Conservation (phyloP, 1,284 basidiomycete genomes). For the Cryptococcus deneoformans region DNA sequence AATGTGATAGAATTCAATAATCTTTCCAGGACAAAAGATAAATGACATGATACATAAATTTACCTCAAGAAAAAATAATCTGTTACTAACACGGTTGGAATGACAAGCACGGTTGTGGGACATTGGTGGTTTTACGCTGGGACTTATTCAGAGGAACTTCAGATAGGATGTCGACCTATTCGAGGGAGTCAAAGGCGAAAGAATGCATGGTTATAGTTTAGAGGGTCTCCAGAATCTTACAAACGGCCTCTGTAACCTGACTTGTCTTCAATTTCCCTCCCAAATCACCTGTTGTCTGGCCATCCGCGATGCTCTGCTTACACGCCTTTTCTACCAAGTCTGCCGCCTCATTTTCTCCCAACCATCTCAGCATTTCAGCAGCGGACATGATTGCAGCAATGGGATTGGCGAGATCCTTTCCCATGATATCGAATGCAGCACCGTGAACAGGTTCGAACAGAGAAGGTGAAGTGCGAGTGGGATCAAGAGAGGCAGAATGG, state of each 20-base stretch:
- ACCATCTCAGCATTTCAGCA: conserved; percentile 57
- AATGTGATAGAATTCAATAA: too few species aligned
- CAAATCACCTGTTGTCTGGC: conserved; percentile 22
- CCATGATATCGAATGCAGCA: conserved; percentile 10
- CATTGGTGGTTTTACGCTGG: too few species aligned
- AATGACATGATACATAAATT: too few species aligned
- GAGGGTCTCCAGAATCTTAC: conserved; percentile 2
- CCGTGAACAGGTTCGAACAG: conserved; percentile 33
- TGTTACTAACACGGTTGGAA: too few species aligned
- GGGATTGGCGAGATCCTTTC: conserved; percentile 34
- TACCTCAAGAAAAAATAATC: too few species aligned
- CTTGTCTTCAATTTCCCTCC: conserved; percentile 19
- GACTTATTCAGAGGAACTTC: too few species aligned
- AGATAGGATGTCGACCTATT: too few species aligned
- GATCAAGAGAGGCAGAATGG: conserved; percentile 59
- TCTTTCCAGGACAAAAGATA: too few species aligned
- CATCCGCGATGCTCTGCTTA: conserved; percentile 38
- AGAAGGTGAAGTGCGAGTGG: conserved; percentile 54
- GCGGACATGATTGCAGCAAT: conserved; percentile 58
- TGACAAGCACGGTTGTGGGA: too few species aligned
- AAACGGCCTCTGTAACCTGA: conserved; percentile 17
- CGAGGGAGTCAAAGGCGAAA: too few species aligned
- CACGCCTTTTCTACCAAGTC: conserved; percentile 54
- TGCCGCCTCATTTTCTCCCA: conserved; percentile 57
- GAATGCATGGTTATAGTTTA: too few species aligned